Evolutionary conservation across 257 asterid species (phyloP), one percentile per base, ranked within the genome.

Genomic region (Anisodus acutangulus): DNA sequence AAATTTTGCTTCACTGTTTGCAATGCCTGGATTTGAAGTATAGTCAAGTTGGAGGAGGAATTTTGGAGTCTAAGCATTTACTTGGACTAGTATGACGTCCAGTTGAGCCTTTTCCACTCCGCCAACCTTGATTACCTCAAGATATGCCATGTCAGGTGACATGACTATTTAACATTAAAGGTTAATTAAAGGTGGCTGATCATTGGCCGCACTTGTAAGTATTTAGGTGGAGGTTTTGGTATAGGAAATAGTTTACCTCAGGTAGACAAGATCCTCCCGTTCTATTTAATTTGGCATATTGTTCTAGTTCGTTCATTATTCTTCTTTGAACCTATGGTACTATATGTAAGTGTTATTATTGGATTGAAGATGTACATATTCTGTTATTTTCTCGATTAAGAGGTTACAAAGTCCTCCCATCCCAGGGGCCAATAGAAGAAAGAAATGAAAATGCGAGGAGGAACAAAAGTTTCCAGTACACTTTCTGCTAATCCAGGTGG

Each of bases 21-120:
- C 92, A 1, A 85, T 95, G 97, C 99, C 98, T 3, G 99, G 97
- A 59, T 93, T 89, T 86, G 98, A 94, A 76, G 84, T 86, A 68
- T 92, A 49, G 9, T 49, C 9, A 6, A 58, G 64, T 16, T 58
- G 64, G 64, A 58, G 64, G 64, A 6, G 64, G 16, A 58, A 58
- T 58, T 58, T 22, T 58, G 16, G 64, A 22, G 22, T 58, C 64
- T n/a, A 58, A 58, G 3, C 64, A 58, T 58, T 6, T 5, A 16
- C 64, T 58, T 16, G 22, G 64, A 58, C 64, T 58, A 17, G 9
- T 16, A 6, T 58, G 22, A 58, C 16, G 64, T 58, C 22, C 22
- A 58, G 7, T 55, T 15, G 60, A 58, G 64, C 22, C 64, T 58
- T 58, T 17, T 58, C 22, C 64, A 16, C 64, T 6, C 26, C 2